Evolutionary conservation across 2,329 filamentous ascomycete genomes (phyloP).

Genomic region (Ophiostoma montium): DNA sequence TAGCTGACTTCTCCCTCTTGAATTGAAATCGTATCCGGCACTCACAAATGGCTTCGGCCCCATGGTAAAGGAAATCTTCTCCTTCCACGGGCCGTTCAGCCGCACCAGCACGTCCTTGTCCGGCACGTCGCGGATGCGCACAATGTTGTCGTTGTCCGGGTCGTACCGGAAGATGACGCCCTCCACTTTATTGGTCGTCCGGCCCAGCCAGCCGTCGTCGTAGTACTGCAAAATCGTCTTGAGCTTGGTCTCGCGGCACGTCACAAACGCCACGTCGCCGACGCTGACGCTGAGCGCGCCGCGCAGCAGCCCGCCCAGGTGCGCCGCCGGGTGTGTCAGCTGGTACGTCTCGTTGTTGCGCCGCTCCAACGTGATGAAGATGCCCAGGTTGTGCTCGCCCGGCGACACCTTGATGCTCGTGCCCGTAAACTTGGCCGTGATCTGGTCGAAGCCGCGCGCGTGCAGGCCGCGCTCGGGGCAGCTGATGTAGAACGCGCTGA

Average conservation of each 20-base stretch:
- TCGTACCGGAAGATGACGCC: constrained; percentile 87
- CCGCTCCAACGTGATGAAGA: constrained; percentile 77
- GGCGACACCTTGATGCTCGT: constrained; percentile 85
- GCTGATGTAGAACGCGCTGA: constrained; percentile 88
- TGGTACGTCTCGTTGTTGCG: constrained; percentile 84
- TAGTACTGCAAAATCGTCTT: constrained; percentile 89
- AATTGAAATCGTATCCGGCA: constrained; percentile 12
- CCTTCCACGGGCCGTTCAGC: constrained; percentile 77
- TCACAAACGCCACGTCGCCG: constrained; percentile 76
- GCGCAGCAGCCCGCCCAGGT: constrained; percentile 74
- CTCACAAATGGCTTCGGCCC: constrained; percentile 48
- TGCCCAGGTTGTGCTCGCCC: constrained; percentile 86
- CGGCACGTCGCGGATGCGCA: constrained; percentile 69
- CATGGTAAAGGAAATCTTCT: constrained; percentile 47
- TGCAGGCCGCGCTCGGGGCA: constrained; percentile 83
- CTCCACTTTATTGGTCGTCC: constrained; percentile 79
- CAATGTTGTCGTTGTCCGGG: constrained; percentile 69
- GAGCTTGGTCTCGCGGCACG: constrained; percentile 76
- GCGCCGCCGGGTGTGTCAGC: constrained; percentile 85
- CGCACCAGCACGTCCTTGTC: constrained; percentile 71
- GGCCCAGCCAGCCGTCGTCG: constrained; percentile 89
- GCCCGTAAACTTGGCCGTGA: constrained; percentile 94
- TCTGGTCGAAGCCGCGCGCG: constrained; percentile 85
- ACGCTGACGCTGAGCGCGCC: constrained; percentile 85
- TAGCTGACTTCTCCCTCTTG: background rate